A percentile compares a stretch with the other conserved stretches of the same genome.
These are phyloP conservation scores for Albugo candida DNA, from an alignment of 352 stramenopile species.

Conservation along the genomic window DNA sequence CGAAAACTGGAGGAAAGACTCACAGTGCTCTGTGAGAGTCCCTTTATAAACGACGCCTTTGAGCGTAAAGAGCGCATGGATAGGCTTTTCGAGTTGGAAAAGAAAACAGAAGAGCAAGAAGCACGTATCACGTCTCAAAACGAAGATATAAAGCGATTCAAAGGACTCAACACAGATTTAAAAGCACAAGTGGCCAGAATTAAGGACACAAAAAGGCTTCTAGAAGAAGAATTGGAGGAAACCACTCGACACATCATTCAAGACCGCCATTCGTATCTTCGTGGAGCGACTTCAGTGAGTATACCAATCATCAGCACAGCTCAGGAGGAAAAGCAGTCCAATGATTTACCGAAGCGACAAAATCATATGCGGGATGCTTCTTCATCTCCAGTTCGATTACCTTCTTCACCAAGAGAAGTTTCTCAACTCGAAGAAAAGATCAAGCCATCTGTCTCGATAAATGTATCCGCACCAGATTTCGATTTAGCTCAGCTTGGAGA, in stretches of 20 bases:
- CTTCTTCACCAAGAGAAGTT: too few relatives aligned
- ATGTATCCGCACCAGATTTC: too few relatives aligned
- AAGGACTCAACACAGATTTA: slow-evolving; percentile 58
- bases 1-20: slow-evolving; percentile 78
- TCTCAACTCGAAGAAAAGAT: too few relatives aligned
- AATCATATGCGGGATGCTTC: neutral
- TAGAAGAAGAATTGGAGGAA: slow-evolving; percentile 39
- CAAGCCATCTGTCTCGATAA: too few relatives aligned
- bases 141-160: slow-evolving; percentile 64
- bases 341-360: too few relatives aligned
- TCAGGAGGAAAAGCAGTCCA: too few relatives aligned
- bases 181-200: slow-evolving; percentile 68
- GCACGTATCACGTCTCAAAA: slow-evolving; percentile 38
- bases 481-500: too few relatives aligned
- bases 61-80: slow-evolving; percentile 72
- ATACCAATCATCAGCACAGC: too few relatives aligned
- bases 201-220: slow-evolving; percentile 48
- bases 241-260: slow-evolving; percentile 49
- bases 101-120: slow-evolving; percentile 59
- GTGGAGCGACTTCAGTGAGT: too few relatives aligned
- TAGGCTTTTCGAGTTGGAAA: slow-evolving; percentile 74
- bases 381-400: neutral
- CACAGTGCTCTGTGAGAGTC: slow-evolving; percentile 80
- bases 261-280: slow-evolving; percentile 20
- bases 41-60: slow-evolving; percentile 86